A percentile compares a stretch with the other conserved stretches of the same genome.
Evolutionary conservation across 352 stramenopile genomes (phyloP).

Genomic region (Phytophthora tubulina): DNA sequence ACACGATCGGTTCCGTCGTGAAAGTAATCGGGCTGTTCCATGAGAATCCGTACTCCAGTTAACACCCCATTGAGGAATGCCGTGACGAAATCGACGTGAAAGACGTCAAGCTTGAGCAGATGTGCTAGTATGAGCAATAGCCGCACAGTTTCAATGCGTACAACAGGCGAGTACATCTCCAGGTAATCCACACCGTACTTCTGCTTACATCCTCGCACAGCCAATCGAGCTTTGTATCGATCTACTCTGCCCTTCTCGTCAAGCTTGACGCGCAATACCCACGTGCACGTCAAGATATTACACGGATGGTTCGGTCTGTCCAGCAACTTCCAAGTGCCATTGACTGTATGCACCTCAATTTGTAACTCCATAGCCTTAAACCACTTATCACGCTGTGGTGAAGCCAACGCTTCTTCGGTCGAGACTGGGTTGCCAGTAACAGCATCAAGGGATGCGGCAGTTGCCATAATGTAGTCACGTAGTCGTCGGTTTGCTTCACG

Average conservation of each 20-base stretch:
- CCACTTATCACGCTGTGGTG: slow-evolving; percentile 1
- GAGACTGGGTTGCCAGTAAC: not conserved
- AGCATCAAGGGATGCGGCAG: not conserved
- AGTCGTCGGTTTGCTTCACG: not conserved
- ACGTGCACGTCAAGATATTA: not conserved
- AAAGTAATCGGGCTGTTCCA: too few species aligned
- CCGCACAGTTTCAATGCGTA: too few species aligned
- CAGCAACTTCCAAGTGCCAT: not conserved
- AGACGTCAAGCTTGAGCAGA: too few species aligned
- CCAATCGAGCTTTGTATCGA: too few species aligned
- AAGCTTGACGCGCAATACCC: not conserved
- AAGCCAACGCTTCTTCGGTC: slow-evolving; percentile 4
- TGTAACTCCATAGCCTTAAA: not conserved
- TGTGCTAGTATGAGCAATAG: too few species aligned
- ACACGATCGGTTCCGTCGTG: too few species aligned
- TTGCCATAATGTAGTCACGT: slow-evolving; percentile 6
- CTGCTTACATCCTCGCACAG: too few species aligned
- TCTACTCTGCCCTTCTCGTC: not conserved
- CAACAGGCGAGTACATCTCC: too few species aligned
- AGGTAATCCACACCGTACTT: too few species aligned
- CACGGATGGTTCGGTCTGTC: not conserved
- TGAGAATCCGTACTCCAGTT: too few species aligned
- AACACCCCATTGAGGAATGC: too few species aligned
- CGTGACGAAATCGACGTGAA: too few species aligned
- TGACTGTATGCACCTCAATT: not conserved